Conservation (phyloP, 495 filamentous ascomycete species). For the Oidiodendron maius region DNA sequence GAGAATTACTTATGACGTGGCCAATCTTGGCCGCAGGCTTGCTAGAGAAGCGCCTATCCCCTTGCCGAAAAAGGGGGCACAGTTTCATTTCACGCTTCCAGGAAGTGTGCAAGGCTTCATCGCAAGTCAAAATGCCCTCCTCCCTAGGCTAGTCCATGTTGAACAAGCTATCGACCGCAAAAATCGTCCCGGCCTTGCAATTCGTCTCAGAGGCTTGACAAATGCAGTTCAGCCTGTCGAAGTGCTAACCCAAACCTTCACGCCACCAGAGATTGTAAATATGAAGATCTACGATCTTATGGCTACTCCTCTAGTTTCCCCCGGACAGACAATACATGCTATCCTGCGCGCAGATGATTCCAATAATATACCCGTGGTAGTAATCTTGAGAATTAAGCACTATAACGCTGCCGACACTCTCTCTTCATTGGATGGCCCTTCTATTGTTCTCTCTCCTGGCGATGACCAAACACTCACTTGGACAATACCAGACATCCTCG, state of each 20-base stretch:
- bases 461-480: slow-evolving; percentile 8
- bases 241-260: slow-evolving; percentile 21
- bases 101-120: slow-evolving; percentile 28
- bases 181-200: slow-evolving; percentile 12
- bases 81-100: slow-evolving; percentile 28
- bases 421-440: background rate
- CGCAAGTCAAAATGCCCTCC: background rate
- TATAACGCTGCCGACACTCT: slow-evolving; percentile 20
- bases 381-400: slow-evolving; percentile 11
- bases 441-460: background rate
- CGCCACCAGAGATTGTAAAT: slow-evolving; percentile 13
- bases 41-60: slow-evolving; percentile 8
- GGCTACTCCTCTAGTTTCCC: slow-evolving; percentile 23
- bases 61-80: slow-evolving; percentile 24
- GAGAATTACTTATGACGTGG: slow-evolving; percentile 23
- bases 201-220: slow-evolving; percentile 4
- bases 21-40: slow-evolving; percentile 19
- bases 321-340: slow-evolving; percentile 21
- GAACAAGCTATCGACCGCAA: slow-evolving; percentile 12
- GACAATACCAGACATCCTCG: slow-evolving; percentile 18
- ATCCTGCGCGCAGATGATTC: slow-evolving; percentile 1
- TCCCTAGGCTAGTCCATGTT: background rate
- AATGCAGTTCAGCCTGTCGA: slow-evolving; percentile 2
- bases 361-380: background rate
- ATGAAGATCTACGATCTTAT: slow-evolving; percentile 21